Evolutionary conservation across 2,329 filamentous ascomycete genomes (phyloP), one percentile per base, ranked within the genome.

Genomic region (Exutisphaerella laricina): DNA sequence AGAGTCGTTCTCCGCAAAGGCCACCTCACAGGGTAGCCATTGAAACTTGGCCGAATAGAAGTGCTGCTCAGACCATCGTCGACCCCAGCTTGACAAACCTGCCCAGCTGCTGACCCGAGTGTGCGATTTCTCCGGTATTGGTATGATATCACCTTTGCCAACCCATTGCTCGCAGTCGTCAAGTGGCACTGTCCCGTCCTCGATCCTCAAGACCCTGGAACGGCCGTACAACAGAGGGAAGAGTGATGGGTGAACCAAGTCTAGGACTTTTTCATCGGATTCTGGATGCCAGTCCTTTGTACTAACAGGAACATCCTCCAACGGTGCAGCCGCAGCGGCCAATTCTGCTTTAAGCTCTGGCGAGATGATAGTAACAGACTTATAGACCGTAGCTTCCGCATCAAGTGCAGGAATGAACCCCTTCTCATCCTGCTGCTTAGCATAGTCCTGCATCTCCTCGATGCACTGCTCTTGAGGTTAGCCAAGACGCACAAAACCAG

Each of bases 171-270:
- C 48, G 16, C 60, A 64, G 21, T 63, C 56, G 1, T 52, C 34
- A 4, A 68, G 46, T 0, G 56, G 46, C 2, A 66, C 58, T 2
- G 43, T 49, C 3, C 54, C 57, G 4, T 62, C 53, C 23, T 35
- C 32, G 32, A 23, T 21, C 7, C 51, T 29, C 0, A 78, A 51
- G 3, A 69, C 65, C 3, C 66, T 65, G 2, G 69, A 70, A 10
- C 61, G 60, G 0, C 74, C 76, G 50, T 77, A 79, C 1, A 77
- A 57, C 0, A 84, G 59, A 0, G 80, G 79, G 50, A 72, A 84
- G 5, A 84, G 65, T 0, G 78, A 84, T 1, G 80, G 79, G 50
- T 84, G 73, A 4, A 84, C 70, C 1, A 84, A 63, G 55, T 85
- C 74, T 0, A 80, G 70, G 1, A 85, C 78, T 46, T 70, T 72